Conservation (phyloP, 129 eudicot species). For the Saposhnikovia divaricata region DNA sequence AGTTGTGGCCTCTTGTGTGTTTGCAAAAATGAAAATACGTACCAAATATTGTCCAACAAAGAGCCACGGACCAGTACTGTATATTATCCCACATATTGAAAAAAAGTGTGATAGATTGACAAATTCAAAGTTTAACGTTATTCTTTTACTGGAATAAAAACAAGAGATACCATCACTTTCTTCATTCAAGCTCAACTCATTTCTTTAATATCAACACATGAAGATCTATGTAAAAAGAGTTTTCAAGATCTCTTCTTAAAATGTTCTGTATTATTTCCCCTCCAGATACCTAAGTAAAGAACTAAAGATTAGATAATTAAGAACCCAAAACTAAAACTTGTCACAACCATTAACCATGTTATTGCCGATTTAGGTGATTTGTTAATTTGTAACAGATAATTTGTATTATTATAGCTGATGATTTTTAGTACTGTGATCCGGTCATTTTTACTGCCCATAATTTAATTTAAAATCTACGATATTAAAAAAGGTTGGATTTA, state of each 20-base stretch:
- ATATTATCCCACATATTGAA: not conserved
- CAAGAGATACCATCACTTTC: constrained; percentile 2
- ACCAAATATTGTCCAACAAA: not conserved
- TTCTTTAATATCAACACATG: not conserved
- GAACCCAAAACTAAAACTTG: too few relatives aligned
- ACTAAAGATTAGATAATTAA: too few relatives aligned
- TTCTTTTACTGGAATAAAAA: not conserved
- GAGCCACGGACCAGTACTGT: not conserved
- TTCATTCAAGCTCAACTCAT: not conserved
- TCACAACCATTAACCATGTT: too few relatives aligned
- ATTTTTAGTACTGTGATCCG: too few relatives aligned
- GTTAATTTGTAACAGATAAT: too few relatives aligned
- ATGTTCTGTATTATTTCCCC: not conserved
- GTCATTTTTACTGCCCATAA: too few relatives aligned
- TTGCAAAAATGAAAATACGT: not conserved
- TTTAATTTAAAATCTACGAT: too few relatives aligned
- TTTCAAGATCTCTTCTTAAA: not conserved
- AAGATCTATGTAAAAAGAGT: not conserved
- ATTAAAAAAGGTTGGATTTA: too few relatives aligned
- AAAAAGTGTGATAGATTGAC: not conserved
- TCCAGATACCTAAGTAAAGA: not conserved
- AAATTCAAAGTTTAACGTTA: not conserved
- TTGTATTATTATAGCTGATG: too few relatives aligned
- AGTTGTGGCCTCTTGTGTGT: not conserved
- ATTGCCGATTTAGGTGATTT: too few relatives aligned